Conservation (phyloP, 805 yeast species). For the Maudiozyma serrabonitensis region DNA sequence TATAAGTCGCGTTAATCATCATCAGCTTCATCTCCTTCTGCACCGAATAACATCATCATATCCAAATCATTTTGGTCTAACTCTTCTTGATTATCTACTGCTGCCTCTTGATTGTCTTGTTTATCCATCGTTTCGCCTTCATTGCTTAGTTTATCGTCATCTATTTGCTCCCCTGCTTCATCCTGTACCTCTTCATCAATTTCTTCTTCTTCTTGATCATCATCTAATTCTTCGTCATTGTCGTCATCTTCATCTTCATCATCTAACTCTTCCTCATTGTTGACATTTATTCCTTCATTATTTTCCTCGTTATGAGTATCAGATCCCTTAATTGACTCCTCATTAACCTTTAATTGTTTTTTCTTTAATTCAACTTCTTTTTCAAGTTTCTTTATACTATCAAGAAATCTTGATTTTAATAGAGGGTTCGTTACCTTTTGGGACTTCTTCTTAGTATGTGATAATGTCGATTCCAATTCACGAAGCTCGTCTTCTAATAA, state of each 20-base stretch:
- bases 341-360: slow-evolving; percentile 44
- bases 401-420: slow-evolving; percentile 76
- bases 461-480: slow-evolving; percentile 71
- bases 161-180: slow-evolving; percentile 18
- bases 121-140: slow-evolving; percentile 15
- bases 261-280: slow-evolving; percentile 27
- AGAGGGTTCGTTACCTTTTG: slow-evolving; percentile 72
- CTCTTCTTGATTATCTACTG: slow-evolving; percentile 10
- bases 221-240: slow-evolving; percentile 30
- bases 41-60: slow-evolving; percentile 32
- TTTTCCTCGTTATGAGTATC: not conserved
- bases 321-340: slow-evolving; percentile 16
- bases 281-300: slow-evolving; percentile 26
- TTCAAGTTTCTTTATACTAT: slow-evolving; percentile 66
- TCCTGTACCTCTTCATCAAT: slow-evolving; percentile 17
- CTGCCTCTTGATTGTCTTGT: slow-evolving; percentile 11
- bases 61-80: slow-evolving; percentile 30
- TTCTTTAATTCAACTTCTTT: slow-evolving; percentile 75
- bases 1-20: not conserved
- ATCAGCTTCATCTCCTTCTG: slow-evolving; percentile 23
- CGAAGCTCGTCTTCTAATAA: slow-evolving; percentile 74
- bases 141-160: slow-evolving; percentile 14
- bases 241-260: slow-evolving; percentile 28
- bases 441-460: slow-evolving; percentile 62
- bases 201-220: slow-evolving; percentile 26